Evolutionary conservation across 306 rosid species (phyloP).

Genomic region (Carpinus fangiana): DNA sequence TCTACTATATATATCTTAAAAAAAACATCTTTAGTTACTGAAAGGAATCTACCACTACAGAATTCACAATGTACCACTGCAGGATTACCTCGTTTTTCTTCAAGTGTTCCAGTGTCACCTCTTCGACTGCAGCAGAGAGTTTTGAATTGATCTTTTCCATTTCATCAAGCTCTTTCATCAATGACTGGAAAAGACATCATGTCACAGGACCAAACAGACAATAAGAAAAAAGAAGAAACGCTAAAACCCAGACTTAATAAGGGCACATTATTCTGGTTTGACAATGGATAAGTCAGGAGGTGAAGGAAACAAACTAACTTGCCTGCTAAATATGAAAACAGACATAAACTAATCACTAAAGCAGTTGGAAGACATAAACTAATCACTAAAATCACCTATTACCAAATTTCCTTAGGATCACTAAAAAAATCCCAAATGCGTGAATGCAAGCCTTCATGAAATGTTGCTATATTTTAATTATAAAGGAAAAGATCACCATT

Average conservation of each 20-base stretch:
- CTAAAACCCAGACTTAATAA: neutral
- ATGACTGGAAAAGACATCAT: slow-evolving; percentile 49
- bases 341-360: neutral
- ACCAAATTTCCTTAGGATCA: neutral
- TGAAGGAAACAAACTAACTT: neutral
- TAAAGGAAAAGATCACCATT: neutral
- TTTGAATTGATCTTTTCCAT: slow-evolving; percentile 91
- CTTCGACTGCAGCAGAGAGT: slow-evolving; percentile 92
- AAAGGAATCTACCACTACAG: neutral
- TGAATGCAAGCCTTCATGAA: neutral
- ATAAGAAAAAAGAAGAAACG: slow-evolving; percentile 25
- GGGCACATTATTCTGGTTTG: neutral
- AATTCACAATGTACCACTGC: neutral
- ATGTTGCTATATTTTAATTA: neutral
- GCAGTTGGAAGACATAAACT: neutral
- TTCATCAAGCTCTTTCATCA: slow-evolving; percentile 99
- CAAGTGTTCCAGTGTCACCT: slow-evolving; percentile 92
- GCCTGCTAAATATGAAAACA: slow-evolving; percentile 5
- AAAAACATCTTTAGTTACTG: neutral
- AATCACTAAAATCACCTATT: neutral
- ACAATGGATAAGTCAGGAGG: neutral
- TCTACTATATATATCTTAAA: neutral
- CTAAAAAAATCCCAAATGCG: neutral
- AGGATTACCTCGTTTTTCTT: slow-evolving; percentile 84
- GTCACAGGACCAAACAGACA: slow-evolving; percentile 28